Evolutionary conservation across 257 asterid genomes (phyloP).

Genomic region (Solanum paucissectum): DNA sequence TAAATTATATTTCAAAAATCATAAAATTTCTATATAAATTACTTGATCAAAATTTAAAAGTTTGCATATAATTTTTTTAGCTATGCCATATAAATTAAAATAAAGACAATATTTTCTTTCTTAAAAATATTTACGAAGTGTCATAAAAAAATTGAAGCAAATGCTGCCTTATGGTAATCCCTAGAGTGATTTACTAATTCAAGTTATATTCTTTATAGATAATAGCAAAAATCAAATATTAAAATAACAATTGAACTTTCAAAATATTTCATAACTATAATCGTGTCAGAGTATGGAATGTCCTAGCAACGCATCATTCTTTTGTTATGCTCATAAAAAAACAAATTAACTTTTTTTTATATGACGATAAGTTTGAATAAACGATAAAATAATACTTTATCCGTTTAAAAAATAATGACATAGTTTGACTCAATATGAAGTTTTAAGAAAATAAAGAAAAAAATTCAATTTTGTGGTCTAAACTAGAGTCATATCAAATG

Average conservation of each 20-base stretch:
- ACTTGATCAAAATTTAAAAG: background rate
- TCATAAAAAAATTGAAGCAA: background rate
- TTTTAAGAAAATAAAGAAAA: too few relatives aligned
- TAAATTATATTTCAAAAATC: background rate
- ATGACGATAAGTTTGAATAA: too few relatives aligned
- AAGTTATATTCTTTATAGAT: background rate
- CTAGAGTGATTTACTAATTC: background rate
- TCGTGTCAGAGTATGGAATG: background rate
- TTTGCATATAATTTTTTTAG: too few relatives aligned
- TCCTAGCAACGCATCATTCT: background rate
- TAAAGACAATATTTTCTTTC: background rate
- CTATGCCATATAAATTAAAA: too few relatives aligned
- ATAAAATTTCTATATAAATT: too few relatives aligned
- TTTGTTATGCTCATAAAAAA: background rate
- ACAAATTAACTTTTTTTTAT: too few relatives aligned
- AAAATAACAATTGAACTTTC: background rate
- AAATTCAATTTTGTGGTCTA: too few relatives aligned
- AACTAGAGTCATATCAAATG: too few relatives aligned
- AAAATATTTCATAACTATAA: background rate
- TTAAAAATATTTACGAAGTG: background rate
- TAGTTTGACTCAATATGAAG: background rate
- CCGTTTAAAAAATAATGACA: too few relatives aligned
- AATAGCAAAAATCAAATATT: background rate
- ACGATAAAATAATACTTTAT: too few relatives aligned
- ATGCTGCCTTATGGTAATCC: background rate